phyloP scores from a whole-genome alignment of 2,329 filamentous ascomycete genomes.

The Cylindrodendrum hubeiense region DNA sequence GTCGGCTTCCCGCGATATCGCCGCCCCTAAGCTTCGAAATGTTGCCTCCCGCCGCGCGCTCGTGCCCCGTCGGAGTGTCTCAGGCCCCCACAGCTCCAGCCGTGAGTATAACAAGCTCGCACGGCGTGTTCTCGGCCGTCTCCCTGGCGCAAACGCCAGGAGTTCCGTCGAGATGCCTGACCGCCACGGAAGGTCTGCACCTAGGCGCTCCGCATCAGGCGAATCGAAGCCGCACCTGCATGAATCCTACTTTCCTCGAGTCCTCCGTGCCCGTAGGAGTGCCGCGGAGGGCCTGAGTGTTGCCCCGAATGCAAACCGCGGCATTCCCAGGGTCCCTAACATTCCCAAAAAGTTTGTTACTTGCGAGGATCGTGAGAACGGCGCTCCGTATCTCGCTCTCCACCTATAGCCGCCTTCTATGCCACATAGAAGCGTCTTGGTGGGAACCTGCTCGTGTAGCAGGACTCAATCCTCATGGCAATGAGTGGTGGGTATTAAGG shows the following conservation, averaged over 20 bases:
- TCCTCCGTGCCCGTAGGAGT: conserved; percentile 42
- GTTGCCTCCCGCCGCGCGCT: conserved; percentile 42
- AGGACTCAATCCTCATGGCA: background rate
- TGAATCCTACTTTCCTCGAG: conserved; percentile 39
- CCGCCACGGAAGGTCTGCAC: conserved; percentile 25
- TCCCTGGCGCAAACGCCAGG: conserved; percentile 36
- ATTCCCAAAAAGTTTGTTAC: conserved; percentile 58
- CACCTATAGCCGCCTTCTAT: conserved; percentile 34
- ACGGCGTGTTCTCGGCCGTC: conserved; percentile 42
- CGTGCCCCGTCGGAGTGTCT: conserved; percentile 44
- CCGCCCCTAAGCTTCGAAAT: conserved; percentile 49
- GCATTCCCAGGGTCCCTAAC: conserved; percentile 58
- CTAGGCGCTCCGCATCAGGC: conserved; percentile 35
- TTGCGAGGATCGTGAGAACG: conserved; percentile 51
- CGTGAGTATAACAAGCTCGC: conserved; percentile 42
- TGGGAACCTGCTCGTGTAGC: background rate
- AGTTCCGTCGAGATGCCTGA: conserved; percentile 34
- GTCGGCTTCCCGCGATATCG: conserved; percentile 60
- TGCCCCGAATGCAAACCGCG: conserved; percentile 60
- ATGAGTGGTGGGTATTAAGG: background rate
- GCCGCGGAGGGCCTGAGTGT: conserved; percentile 52
- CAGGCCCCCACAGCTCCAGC: conserved; percentile 36
- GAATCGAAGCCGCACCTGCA: conserved; percentile 30
- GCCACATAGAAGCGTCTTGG: background rate
- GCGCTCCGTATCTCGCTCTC: conserved; percentile 47